phyloP scores from a whole-genome alignment of 2,329 filamentous ascomycete genomes.

The Didymella pomorum region DNA sequence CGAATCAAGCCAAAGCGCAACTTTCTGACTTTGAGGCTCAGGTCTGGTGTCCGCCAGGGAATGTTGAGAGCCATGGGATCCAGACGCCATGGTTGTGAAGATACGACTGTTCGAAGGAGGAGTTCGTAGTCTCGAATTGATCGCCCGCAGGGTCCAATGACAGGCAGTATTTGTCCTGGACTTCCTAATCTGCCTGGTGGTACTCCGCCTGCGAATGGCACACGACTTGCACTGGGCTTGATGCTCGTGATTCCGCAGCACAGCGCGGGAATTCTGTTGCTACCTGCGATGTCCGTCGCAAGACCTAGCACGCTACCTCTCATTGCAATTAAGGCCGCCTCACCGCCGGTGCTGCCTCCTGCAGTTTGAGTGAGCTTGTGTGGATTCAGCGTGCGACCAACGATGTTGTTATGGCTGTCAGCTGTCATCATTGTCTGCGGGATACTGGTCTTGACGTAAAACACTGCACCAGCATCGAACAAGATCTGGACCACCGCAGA shows the following conservation, averaged over 20 bases:
- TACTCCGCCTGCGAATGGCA: constrained; percentile 50
- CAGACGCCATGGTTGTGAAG: constrained; percentile 51
- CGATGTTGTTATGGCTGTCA: constrained; percentile 68
- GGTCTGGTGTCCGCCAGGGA: constrained; percentile 55
- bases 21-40: constrained; percentile 8
- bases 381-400: constrained; percentile 70
- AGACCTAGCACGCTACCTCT: constrained; percentile 67
- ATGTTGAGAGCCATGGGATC: constrained; percentile 55
- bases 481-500: constrained; percentile 50
- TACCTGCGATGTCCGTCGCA: constrained; percentile 66
- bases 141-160: constrained; percentile 56
- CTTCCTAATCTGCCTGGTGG: constrained; percentile 42
- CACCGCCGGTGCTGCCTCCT: constrained; percentile 72
- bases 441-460: constrained; percentile 63
- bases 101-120: constrained; percentile 54
- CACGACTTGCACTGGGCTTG: constrained; percentile 60
- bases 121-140: constrained; percentile 53
- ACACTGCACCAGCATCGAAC: constrained; percentile 55
- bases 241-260: constrained; percentile 63
- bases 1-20: constrained; percentile 60
- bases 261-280: constrained; percentile 58
- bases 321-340: constrained; percentile 67
- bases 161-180: constrained; percentile 47
- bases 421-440: constrained; percentile 58
- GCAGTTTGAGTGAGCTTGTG: constrained; percentile 66